These are phyloP conservation scores for Platismatia glauca DNA, from an alignment of 495 filamentous ascomycete species.

Conservation along the genomic window DNA sequence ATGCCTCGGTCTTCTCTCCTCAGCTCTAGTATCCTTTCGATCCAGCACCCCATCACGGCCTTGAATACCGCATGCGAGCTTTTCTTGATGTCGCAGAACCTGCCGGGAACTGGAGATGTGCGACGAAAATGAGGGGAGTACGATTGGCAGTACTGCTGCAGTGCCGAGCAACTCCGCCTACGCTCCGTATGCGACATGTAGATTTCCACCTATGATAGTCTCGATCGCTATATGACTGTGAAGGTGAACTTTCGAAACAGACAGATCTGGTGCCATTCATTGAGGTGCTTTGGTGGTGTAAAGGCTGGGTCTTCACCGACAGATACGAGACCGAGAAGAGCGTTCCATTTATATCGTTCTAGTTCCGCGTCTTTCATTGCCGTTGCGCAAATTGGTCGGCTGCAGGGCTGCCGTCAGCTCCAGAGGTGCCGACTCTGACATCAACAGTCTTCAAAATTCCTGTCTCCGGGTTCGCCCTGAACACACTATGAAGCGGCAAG, in stretches of 20 bases:
- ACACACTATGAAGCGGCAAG: not conserved
- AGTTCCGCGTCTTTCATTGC: not conserved
- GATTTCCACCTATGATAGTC: not conserved
- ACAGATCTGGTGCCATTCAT: not conserved
- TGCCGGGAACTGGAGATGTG: too few species aligned
- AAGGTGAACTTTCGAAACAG: not conserved
- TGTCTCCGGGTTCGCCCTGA: not conserved
- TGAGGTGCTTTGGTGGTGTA: not conserved
- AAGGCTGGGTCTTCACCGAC: not conserved
- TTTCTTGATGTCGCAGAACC: too few species aligned
- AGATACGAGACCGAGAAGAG: not conserved
- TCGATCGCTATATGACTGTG: not conserved
- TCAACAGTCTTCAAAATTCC: conserved; percentile 1
- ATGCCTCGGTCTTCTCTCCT: too few species aligned
- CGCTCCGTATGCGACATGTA: not conserved
- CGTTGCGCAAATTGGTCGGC: not conserved
- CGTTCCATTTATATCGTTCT: not conserved
- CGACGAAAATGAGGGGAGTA: too few species aligned
- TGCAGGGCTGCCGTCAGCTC: not conserved
- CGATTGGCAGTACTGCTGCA: not conserved
- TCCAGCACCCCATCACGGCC: too few species aligned
- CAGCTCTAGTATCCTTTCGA: too few species aligned
- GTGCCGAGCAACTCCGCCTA: not conserved
- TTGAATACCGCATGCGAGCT: too few species aligned
- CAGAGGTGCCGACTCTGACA: not conserved